Base-by-base conservation (phyloP, 148 eudicot species). In the Nepenthes mirabilis region DNA sequence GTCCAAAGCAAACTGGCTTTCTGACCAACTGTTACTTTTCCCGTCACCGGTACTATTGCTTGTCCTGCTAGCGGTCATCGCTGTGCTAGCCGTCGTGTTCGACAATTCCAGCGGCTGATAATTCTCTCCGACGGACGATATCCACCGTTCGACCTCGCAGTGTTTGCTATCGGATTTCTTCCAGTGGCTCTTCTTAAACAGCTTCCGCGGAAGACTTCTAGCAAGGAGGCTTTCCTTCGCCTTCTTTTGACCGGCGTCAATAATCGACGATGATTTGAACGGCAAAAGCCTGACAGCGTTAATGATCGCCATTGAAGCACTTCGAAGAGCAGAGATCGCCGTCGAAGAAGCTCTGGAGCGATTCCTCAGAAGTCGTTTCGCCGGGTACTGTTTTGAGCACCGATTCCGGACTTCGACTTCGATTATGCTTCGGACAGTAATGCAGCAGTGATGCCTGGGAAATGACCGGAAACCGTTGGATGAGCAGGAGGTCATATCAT, bases 391-490 rank as follows among this genome's bases (percentile, higher is more conserved):
- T 23, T 23, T 23, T 56, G 59, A 34, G 58, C 55, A 1, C 45
- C 43, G 11, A 7, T 59, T 57, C 5, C 9, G 34, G 3, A 67
- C 60, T 32, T 78, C 77, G 6, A 63, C 52, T 14, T 77, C 77
- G 59, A 78, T 58, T 1, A 77, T 70, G 62, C 66, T 80, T 48
- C 75, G 76, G 0, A 74, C 81, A 2, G 82, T 70, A 14, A 71
- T 67, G 72, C 97, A 83, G 62, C 90, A 86, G 49, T 81, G 82
- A 1, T 74, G 72, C 11, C 97, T 72, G 1, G 94, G 97, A 58
- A 77, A 83, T 0, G 90, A 81, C 11, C 80, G 74, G 79, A 89
- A 90, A 36, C 97, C 97, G 68, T 65, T 86, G 48, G 97, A 86
- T 2, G 97, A 90, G 65, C 94, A 90, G 0, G 97, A 90, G 63